Evolutionary conservation across 2,329 filamentous ascomycete species (phyloP).

Genomic region (Magnaporthiopsis rhizophila): DNA sequence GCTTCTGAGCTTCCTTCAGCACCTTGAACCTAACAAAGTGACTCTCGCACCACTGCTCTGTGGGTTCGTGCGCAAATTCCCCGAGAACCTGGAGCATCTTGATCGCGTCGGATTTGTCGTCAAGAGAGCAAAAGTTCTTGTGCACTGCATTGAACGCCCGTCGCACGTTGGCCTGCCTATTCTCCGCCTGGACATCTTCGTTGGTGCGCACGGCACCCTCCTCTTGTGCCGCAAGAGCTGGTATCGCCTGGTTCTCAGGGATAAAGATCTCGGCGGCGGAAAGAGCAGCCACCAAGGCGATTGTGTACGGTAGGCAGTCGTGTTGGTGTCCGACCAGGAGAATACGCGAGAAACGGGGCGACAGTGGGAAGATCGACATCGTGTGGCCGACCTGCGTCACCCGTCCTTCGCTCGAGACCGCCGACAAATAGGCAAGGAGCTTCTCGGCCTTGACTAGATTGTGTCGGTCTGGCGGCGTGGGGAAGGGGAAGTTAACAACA

Average conservation of each 20-base stretch:
- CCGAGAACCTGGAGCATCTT: slow-evolving; percentile 85
- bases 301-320: slow-evolving; percentile 74
- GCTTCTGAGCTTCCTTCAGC: slow-evolving; percentile 75
- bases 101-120: slow-evolving; percentile 78
- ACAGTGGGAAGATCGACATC: slow-evolving; percentile 82
- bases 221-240: slow-evolving; percentile 40
- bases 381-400: slow-evolving; percentile 74
- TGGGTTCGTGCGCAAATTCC: slow-evolving; percentile 69
- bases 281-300: slow-evolving; percentile 80
- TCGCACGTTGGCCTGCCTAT: slow-evolving; percentile 56
- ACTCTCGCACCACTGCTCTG: slow-evolving; percentile 66
- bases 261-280: slow-evolving; percentile 86
- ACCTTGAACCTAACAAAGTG: slow-evolving; percentile 86
- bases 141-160: slow-evolving; percentile 62
- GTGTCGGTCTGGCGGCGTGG: slow-evolving; percentile 73
- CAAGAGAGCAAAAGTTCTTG: slow-evolving; percentile 69
- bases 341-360: slow-evolving; percentile 85
- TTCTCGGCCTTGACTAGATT: slow-evolving; percentile 79
- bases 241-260: slow-evolving; percentile 68
- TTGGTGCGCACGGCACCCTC: slow-evolving; percentile 48
- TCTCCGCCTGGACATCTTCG: slow-evolving; percentile 64
- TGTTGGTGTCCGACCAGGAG: slow-evolving; percentile 80
- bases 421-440: slow-evolving; percentile 76
- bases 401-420: slow-evolving; percentile 61
- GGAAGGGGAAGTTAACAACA: slow-evolving; percentile 92